Base-by-base conservation (phyloP, 2,329 filamentous ascomycete species). In the Amphichorda felina region DNA sequence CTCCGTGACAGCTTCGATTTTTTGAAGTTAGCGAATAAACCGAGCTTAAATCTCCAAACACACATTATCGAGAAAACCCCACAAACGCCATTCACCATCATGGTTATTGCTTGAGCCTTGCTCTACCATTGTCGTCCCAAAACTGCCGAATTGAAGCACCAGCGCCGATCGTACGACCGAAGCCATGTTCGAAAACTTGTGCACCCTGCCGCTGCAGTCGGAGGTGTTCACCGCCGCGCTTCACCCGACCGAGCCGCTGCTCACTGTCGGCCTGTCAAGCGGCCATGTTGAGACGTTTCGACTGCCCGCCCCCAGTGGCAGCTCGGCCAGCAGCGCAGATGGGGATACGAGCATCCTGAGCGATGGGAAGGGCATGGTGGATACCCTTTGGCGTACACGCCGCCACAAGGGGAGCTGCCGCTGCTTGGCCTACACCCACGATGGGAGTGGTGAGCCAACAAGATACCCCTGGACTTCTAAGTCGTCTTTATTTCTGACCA, bases 371-470 rank as follows among this genome's bases (percentile, higher is more conserved):
- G 82, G 79, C 30, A 75, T 79, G 38, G 82, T 96, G 42, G 82
- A 88, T 46, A 85, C 80, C 1, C 64, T 79, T 40, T 98, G 91
- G 91, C 74, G 75, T 48, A 96, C 91, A 5, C 71, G 79, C 45
- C 72, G 91, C 41, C 91, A 98, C 63, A 94, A 94, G 65, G 89
- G 87, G 10, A 95, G 87, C 67, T 96, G 89, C 54, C 73, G 91
- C 36, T 79, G 76, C 40, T 62, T 96, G 37, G 76, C 71, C 4
- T 96, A 88, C 59, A 80, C 77, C 43, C 59, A 75, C 38, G 88
- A 95, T 54, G 91, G 89, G 13, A 64, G 73, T 44, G 68, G 79
- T 66, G 59, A 69, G 61, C 77, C 21, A 10, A 6, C 6, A 10
- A 7, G 14, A 19, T 18, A 30, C 17, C 6, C 27, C 27, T 13